A percentile compares a stretch with the other conserved stretches of the same genome.
Evolutionary conservation across 1,284 basidiomycete genomes (phyloP).

Genomic region (Fomitopsis pinicola): DNA sequence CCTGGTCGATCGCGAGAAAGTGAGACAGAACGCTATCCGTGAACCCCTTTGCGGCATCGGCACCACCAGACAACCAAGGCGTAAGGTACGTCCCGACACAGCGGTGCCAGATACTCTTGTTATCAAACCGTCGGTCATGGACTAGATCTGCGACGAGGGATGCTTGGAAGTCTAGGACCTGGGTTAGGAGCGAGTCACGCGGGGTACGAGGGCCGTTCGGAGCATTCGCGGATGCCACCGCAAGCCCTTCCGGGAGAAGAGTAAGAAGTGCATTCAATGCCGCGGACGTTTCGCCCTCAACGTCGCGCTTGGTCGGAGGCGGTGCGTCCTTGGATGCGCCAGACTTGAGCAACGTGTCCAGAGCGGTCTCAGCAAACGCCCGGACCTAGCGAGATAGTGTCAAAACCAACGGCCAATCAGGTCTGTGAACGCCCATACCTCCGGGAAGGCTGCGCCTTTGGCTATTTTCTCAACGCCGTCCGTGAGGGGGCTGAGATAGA

Average conservation of each 20-base stretch:
- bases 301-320: slow-evolving; percentile 62
- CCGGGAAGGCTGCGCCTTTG: slow-evolving; percentile 91
- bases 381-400: slow-evolving; percentile 55
- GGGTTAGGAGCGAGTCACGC: slow-evolving; percentile 45
- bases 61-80: slow-evolving; percentile 54
- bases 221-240: slow-evolving; percentile 34
- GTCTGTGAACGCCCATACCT: slow-evolving; percentile 45
- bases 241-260: slow-evolving; percentile 52
- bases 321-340: slow-evolving; percentile 74
- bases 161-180: slow-evolving; percentile 67
- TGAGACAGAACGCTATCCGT: slow-evolving; percentile 66
- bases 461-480: slow-evolving; percentile 93
- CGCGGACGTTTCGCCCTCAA: slow-evolving; percentile 55
- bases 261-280: slow-evolving; percentile 55
- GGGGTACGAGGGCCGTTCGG: slow-evolving; percentile 46
- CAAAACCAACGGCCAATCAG: slow-evolving; percentile 3
- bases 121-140: slow-evolving; percentile 61
- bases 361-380: slow-evolving; percentile 81
- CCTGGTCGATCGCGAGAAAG: slow-evolving; percentile 78
- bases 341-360: slow-evolving; percentile 73
- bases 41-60: slow-evolving; percentile 44
- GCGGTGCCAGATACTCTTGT: slow-evolving; percentile 66
- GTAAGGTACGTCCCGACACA: slow-evolving; percentile 70
- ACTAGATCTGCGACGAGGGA: slow-evolving; percentile 77
- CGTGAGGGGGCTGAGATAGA: slow-evolving; percentile 85